Evolutionary conservation across 1,284 basidiomycete genomes (phyloP), one percentile per base, ranked within the genome.

Genomic region (Phellopilus nigrolimitatus): DNA sequence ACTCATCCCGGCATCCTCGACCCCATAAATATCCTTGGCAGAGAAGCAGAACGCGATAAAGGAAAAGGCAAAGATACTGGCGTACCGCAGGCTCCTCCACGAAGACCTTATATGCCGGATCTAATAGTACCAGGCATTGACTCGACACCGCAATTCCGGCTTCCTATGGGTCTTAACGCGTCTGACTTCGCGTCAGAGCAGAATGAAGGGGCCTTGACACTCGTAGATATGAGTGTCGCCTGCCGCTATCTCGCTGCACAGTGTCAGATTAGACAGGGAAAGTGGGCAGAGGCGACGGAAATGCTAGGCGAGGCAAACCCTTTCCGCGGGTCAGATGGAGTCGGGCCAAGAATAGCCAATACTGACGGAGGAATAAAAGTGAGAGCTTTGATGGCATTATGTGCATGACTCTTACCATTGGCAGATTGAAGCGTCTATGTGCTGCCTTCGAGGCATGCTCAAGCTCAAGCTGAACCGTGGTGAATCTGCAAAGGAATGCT

Each of bases 221-320:
- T 97, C 25, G 90, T 95, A 6, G 92, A 95, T 66, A 84, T 91
- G 76, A 93, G 89, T 62, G 78, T 97, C 22, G 89, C 92, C 4
- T 98, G 95, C 65, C 76, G 94, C 47, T 95, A 95, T 68, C 80
- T 97, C 15, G 94, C 93, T 19, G 94, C 95, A 4, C 91, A 98
- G 62, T 97, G 94, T 66, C 83, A 94, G 70, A 89, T 97, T 31
- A 78, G 91, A 42, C 88, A 95, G 64, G 95, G 93, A 4, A 93
- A 94, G 63, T 97, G 93, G 84, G 75, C 83, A 12, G 93, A 93
- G 56, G 95, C 95, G 3, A 80, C 92, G 8, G 94, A 97, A 61
- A 85, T 98, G 75, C 76, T 99, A 1, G 97, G 95, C 31, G 87
- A 94, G 63, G 80, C 84, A 3, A 94, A 95, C 68, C 91, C 93